phyloP scores from a whole-genome alignment of 202 grass and related monocot genomes.

The Eragrostis tef region DNA sequence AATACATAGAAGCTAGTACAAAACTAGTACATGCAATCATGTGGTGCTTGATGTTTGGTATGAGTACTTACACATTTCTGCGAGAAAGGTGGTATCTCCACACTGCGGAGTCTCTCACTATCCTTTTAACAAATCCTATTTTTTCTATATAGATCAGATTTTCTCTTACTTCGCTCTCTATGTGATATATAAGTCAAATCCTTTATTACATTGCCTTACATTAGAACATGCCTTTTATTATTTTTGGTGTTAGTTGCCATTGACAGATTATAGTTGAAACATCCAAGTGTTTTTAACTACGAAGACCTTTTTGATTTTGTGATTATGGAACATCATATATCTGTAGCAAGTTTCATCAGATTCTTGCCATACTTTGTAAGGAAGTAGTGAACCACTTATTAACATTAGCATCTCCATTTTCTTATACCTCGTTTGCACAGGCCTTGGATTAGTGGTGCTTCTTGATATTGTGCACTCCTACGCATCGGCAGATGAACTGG shows the following conservation, averaged over 20 bases:
- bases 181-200: neutral
- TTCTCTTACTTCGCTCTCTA: neutral
- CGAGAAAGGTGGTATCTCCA: neutral
- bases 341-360: neutral
- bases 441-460: constrained; percentile 78
- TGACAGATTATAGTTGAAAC: neutral
- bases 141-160: neutral
- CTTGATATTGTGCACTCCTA: constrained; percentile 92
- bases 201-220: neutral
- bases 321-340: constrained; percentile 22
- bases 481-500: constrained; percentile 80
- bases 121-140: neutral
- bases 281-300: neutral
- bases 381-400: constrained; percentile 28
- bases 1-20: neutral
- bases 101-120: neutral
- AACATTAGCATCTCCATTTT: constrained; percentile 39
- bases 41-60: neutral
- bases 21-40: neutral
- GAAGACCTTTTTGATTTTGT: neutral
- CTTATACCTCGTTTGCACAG: constrained; percentile 46
- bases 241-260: neutral
- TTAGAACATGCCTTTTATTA: neutral
- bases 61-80: neutral
- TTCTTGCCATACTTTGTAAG: constrained; percentile 29